Conservation (phyloP, 805 yeast genomes). For the Starmerella floris region DNA sequence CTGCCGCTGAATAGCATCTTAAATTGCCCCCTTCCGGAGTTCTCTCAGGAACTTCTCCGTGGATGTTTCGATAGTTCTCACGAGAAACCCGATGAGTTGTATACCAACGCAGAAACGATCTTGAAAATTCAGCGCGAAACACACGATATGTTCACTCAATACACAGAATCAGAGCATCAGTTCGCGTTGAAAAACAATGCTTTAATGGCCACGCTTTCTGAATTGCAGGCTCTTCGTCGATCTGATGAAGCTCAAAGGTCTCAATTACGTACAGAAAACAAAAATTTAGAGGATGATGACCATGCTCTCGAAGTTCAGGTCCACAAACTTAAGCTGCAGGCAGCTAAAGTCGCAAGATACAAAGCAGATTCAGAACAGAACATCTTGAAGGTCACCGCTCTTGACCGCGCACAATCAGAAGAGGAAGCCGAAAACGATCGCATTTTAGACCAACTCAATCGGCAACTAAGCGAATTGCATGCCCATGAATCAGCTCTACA, state of each 20-base stretch:
- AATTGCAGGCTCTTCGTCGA: constrained; percentile 23
- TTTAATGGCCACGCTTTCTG: constrained; percentile 26
- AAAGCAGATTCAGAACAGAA: constrained; percentile 16
- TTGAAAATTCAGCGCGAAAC: constrained; percentile 5
- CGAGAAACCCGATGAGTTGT: neutral
- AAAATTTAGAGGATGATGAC: constrained; percentile 28
- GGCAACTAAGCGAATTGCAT: constrained; percentile 9
- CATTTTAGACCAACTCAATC: constrained; percentile 16
- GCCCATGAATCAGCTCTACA: constrained; percentile 3
- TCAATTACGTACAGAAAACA: constrained; percentile 28
- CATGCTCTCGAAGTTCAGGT: constrained; percentile 28
- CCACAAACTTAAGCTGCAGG: constrained; percentile 23
- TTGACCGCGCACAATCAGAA: constrained; percentile 10
- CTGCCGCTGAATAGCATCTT: neutral
- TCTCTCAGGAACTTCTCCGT: neutral
- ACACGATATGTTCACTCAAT: constrained; percentile 5
- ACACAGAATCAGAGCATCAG: constrained; percentile 6
- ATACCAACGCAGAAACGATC: neutral
- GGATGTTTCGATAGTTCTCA: neutral
- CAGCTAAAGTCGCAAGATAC: constrained; percentile 15
- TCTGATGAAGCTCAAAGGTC: constrained; percentile 24
- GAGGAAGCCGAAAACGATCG: constrained; percentile 7
- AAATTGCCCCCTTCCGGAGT: neutral
- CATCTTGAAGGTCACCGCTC: constrained; percentile 2
- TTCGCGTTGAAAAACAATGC: constrained; percentile 24